Evolutionary conservation across 768 basidiomycete species (phyloP).

Genomic region (Tulasnella sp.): DNA sequence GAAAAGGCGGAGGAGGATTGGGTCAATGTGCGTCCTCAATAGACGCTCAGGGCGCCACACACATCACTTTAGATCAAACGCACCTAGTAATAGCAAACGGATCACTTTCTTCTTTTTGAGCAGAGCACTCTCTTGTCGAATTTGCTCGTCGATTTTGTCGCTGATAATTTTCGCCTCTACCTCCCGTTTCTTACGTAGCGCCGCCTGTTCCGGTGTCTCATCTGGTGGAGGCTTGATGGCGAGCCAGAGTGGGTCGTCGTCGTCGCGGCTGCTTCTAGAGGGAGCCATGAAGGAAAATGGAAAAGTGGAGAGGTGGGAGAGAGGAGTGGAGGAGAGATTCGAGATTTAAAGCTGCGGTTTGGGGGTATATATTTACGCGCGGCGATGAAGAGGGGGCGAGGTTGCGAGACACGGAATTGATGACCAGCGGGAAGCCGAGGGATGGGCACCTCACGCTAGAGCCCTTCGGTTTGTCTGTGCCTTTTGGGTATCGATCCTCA

Average conservation of each 20-base stretch:
- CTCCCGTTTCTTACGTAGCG: slow-evolving; percentile 53
- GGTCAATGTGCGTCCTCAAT: background rate
- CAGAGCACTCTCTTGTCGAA: slow-evolving; percentile 46
- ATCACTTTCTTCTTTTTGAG: slow-evolving; percentile 48
- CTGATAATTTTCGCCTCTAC: slow-evolving; percentile 55
- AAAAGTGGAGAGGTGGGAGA: background rate
- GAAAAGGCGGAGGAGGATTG: slow-evolving; percentile 4
- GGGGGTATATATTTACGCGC: background rate
- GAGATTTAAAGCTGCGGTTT: background rate
- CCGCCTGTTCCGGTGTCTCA: slow-evolving; percentile 53
- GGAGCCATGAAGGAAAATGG: background rate
- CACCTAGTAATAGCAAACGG: slow-evolving; percentile 61
- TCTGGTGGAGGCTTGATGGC: slow-evolving; percentile 43
- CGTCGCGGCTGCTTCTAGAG: background rate
- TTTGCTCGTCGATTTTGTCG: slow-evolving; percentile 69
- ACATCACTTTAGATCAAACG: background rate
- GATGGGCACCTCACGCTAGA: slow-evolving; percentile 3
- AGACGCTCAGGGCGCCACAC: background rate
- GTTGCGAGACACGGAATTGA: slow-evolving; percentile 11
- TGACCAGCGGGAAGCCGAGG: slow-evolving; percentile 9
- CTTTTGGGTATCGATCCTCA: background rate
- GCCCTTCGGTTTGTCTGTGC: slow-evolving; percentile 3
- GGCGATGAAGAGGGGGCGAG: background rate
- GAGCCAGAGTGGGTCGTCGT: slow-evolving; percentile 24
- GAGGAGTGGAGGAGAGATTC: background rate